Evolutionary conservation across 345 rosid species (phyloP), one percentile per base, ranked within the genome.

Genomic region (Eucalyptus curtisii): DNA sequence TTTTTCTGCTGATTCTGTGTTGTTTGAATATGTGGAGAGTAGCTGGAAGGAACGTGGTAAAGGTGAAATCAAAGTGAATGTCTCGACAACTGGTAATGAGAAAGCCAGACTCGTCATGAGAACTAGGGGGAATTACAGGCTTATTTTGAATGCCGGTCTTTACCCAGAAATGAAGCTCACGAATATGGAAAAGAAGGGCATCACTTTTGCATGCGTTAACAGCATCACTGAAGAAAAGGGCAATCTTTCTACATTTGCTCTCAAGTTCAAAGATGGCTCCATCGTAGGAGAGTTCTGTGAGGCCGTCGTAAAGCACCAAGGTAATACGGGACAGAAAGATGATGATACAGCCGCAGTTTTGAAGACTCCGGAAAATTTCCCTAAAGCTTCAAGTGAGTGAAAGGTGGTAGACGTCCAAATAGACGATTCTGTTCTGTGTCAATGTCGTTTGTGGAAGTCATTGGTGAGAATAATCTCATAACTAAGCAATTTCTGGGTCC

Each of bases 11-110:
- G 99, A 96, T 85, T 95, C 99, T 7, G 91, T 93, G 47, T 88
- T 96, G 91, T 98, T 96, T 89, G 99, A 98, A 87, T 98, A 86
- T 89, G 85, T 91, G 13, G 96, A 95, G 87, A 95, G 96, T 42
- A 90, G 91, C 57, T 98, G 99, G 99, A 98, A 96, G 94, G 99
- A 98, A 91, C 99, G 99, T 25, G 99, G 99, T 14, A 97, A 98
- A 93, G 99, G 99, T 90, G 99, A 94, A 87, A 89, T 97, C 81
- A 98, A 95, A 92, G 97, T 98, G 89, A 97, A 98, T 55, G 96
- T 97, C 15, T 93, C 95, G 5, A 92, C 95, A 66, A 45, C 90
- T 11, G 98, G 92, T 30, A 19, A 91, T 8, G 95, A 93, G 88
- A 95, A 88, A 90, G 97, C 96, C 71, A 95, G 99, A 86, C 88